Evolutionary conservation across 257 asterid species (phyloP), one percentile per base, ranked within the genome.

Genomic region (Ilex aquifolium): DNA sequence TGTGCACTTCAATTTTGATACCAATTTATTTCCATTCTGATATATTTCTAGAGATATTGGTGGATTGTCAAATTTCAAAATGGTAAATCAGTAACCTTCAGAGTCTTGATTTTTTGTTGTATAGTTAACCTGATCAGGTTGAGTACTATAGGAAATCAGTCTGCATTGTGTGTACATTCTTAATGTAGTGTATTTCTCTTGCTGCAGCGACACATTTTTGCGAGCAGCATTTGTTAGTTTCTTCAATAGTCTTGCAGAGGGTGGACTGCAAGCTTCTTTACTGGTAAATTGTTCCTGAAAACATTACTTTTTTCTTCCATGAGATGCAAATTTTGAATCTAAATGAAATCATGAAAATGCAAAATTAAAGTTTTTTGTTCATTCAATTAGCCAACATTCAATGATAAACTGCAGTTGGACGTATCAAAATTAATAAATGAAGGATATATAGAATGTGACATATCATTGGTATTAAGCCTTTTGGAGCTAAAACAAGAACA

Each of bases 231-330:
- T 72, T 59, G 80, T 81, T 52, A 82, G 85, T 12, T 79, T 85
- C 76, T 85, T 85, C 76, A 76, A 75, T 57, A 81, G 90, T 59
- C 74, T 85, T 73, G 94, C 80, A 13, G 87, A 83, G 75, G 84
- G 90, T 4, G 94, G 94, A 56, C 57, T 78, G 27, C 68, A 68
- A 54, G 67, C 90, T 61, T 77, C 79, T 75, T 73, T 85, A 59
- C 53, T 76, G 87, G 94, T 85, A 56, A 32, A 48, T 59, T 57
- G 6, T 40, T 57, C 63, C 2, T 49, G 13, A 36, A 36, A 12
- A 49, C 14, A 1, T 49, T 6, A 12, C 54, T 49, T 7, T 11
- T 0, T 49, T 4, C 16, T 11, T 49, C 54, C 4, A 49, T 12
- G 5, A 12, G 5, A 4, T 11, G 54, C 16, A 49, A 10, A 2